Conservation (phyloP, 306 rosid genomes). For the Urtica urens region DNA sequence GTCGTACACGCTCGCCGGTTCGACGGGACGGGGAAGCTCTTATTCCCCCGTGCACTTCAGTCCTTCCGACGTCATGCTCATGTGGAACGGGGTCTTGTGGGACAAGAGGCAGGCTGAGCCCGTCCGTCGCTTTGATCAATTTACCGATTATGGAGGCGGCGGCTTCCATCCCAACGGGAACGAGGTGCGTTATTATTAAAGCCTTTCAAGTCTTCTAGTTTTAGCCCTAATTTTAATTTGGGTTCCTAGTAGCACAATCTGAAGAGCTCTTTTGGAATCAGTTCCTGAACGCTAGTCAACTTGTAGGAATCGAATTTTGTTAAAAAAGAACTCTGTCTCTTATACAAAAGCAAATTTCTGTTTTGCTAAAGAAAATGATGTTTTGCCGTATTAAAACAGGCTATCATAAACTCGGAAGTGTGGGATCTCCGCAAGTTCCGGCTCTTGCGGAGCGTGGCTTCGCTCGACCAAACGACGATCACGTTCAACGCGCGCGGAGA, state of each 20-base stretch:
- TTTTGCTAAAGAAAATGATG: too few species aligned
- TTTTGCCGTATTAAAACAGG: conserved; percentile 47
- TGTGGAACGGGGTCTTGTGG: conserved; percentile 97
- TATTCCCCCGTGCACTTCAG: conserved; percentile 74
- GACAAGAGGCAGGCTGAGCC: conserved; percentile 65
- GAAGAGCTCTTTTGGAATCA: too few species aligned
- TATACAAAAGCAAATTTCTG: background rate
- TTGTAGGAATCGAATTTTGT: too few species aligned
- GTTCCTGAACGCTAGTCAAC: too few species aligned
- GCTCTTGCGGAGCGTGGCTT: conserved; percentile 85
- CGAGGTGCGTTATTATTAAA: conserved; percentile 74
- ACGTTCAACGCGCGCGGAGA: conserved; percentile 93
- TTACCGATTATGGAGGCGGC: conserved; percentile 96
- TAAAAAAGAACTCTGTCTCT: too few species aligned
- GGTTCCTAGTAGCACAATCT: too few species aligned
- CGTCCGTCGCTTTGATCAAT: conserved; percentile 91
- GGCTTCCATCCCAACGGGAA: conserved; percentile 99
- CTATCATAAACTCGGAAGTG: conserved; percentile 94
- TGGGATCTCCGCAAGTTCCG: conserved; percentile 95
- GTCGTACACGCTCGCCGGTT: conserved; percentile 43
- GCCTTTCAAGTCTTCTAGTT: too few species aligned
- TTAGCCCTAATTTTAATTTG: too few species aligned
- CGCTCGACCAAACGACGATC: conserved; percentile 80
- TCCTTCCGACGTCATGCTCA: conserved; percentile 81
- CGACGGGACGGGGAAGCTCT: conserved; percentile 70